Evolutionary conservation across 345 rosid species (phyloP), one percentile per base, ranked within the genome.

Genomic region (Salix viminalis): DNA sequence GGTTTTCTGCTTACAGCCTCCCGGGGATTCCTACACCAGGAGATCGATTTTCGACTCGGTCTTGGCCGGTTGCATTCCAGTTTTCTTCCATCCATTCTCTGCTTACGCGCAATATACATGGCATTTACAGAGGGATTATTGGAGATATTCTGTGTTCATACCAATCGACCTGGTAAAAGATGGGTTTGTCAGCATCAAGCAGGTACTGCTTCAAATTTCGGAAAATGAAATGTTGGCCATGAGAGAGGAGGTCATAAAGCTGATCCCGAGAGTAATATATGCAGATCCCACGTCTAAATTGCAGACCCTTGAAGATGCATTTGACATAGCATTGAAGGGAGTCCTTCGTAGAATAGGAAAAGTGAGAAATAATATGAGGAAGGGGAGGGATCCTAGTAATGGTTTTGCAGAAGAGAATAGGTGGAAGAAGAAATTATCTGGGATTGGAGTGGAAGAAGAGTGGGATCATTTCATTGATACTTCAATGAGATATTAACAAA

Each of bases 71-170:
- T 78, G 77, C 44, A 72, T 79, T 39, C 79, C 82, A 9, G 75
- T 79, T 54, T 79, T 79, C 67, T 79, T 75, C 62, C 72, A 79
- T 70, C 82, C 79, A 23, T 67, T 72, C 34, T 75, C 75, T 1
- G 82, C 79, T 12, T 79, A 79, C 54, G 75, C 24, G 4, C 79
- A 79, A 19, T 79, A 79, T 18, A 18, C 30, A 2, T 79, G 82
- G 79, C 36, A 75, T 32, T 70, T 79, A 2, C 82, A 71, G 5
- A 28, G 39, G 67, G 36, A 50, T 41, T 79, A 79, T 44, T n/a
- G 70, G 2, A 64, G 10, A 23, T 75, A 79, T 48, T 75, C 82
- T 24, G 75, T 79, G 24, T 79, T 69, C 67, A 70, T 75, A 75
- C 78, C 82, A 18, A 23, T 1, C 11, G 19, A 74, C 34, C 5